Base-by-base conservation (phyloP, 768 basidiomycete species). In the Pisolithus microcarpus region DNA sequence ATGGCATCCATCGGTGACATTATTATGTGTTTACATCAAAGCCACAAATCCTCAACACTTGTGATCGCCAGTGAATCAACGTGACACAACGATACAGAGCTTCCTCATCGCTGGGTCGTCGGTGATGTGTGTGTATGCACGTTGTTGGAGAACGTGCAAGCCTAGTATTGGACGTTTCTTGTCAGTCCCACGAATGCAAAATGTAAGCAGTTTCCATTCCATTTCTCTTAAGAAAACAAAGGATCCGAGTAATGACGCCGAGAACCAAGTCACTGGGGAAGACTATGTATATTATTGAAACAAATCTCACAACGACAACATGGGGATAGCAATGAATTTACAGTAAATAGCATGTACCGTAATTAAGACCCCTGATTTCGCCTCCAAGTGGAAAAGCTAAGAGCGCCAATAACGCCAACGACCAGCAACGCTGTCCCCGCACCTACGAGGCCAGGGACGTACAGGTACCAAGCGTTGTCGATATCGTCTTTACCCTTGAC, bases 401-500 rank as follows among this genome's bases (percentile, higher is more conserved):
- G 66, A 6, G 84, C 84, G 3, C 87, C 86, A 19, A 90, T 82
- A 34, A 87, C 82, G 0, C 85, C 85, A 19, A 87, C 82, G 19
- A 89, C 84, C 39, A 89, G 73, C 50, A 91, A 61, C 40, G 88
- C 88, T 19, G 87, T 89, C n/a, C 87, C 88, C 23, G 87, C 88
- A 8, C 88, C 88, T 7, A 91, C 81, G 55, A 91, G 65, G 23
- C 85, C 82, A 4, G 88, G 88, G 38, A 91, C 70, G 53, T 87
- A 86, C 45, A 90, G 58, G 58, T 87, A 90, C 88, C 88, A 91
- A 21, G 85, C 75, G 65, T 73, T 78, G 50, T 88, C 85, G 37
- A 84, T 72, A 34, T 83, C 81, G 19, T 80, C 79, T 46, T 59
- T 65, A 7, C 76, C 61, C 51, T 76, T 75, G 40, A 73, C 65